A percentile compares a stretch with the other conserved stretches of the same genome.
These are phyloP conservation scores for Flaveria sonorensis DNA, from an alignment of 129 eudicot genomes.

Conservation along the genomic window DNA sequence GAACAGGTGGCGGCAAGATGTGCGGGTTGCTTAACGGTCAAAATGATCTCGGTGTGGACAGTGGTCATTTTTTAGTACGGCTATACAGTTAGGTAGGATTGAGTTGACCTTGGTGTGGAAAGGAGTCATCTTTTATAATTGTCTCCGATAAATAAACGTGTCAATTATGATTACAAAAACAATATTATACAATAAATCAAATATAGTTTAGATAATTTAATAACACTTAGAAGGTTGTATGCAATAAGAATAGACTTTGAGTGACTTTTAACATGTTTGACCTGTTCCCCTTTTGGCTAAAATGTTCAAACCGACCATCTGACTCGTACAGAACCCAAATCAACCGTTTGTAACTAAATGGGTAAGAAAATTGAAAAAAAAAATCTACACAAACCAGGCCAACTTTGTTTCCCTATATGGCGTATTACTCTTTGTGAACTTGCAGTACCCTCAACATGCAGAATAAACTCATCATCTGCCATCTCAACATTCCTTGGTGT, in stretches of 20 bases:
- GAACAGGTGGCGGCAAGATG: constrained; percentile 1
- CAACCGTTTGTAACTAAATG: background rate
- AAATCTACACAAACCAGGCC: constrained; percentile 71
- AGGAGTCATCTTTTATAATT: background rate
- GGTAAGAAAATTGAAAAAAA: background rate
- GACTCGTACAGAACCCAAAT: background rate
- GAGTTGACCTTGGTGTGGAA: background rate
- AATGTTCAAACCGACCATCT: background rate
- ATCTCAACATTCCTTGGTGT: constrained; percentile 64
- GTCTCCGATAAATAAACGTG: background rate
- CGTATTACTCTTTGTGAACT: constrained; percentile 80
- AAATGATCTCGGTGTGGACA: background rate
- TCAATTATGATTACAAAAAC: background rate
- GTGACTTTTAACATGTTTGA: background rate
- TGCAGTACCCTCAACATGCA: constrained; percentile 94
- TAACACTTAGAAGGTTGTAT: background rate
- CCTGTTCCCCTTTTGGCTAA: constrained; percentile 6
- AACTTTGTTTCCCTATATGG: constrained; percentile 87
- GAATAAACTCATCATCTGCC: constrained; percentile 77
- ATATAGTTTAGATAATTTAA: background rate
- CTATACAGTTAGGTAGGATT: background rate
- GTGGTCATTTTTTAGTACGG: background rate
- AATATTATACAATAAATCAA: background rate
- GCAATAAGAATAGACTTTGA: background rate
- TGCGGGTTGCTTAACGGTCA: background rate